Base-by-base conservation (phyloP, 1,284 basidiomycete species). In the Lignosus rhinocerotis region DNA sequence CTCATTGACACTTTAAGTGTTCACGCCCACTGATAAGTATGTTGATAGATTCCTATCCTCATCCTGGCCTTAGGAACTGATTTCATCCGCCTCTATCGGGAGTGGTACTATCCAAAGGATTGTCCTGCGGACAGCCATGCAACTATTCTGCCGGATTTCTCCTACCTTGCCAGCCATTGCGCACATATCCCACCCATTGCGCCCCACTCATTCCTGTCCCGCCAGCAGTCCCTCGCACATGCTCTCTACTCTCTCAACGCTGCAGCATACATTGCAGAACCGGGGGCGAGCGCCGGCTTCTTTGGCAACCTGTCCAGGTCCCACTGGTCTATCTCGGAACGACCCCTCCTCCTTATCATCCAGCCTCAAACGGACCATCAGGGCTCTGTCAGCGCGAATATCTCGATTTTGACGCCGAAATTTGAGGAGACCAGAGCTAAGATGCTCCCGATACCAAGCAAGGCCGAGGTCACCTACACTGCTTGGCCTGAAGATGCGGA, bases 351-450 rank as follows among this genome's bases (percentile, higher is more conserved):
- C 6, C 74, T 94, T 36, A 78, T 90, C 49, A 68, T 94, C 50
- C 78, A 80, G 8, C 81, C 88, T 3, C 60, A 67, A 11, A 55
- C 70, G 10, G 58, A 66, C 30, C 58, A 63, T 16, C 64, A 70
- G 17, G 72, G 66, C 34, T 66, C 70, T 3, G 65, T 82, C 11
- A 63, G 66, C 39, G 75, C 80, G 38, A 74, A 78, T 31, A 67
- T 93, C 38, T 79, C 80, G 0, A 70, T 94, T 41, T 74, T 95
- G 50, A 90, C 91, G 0, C 92, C 93, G 0, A 76, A 79, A 49
- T 95, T 95, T 61, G 93, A 95, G 72, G 79, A 81, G 11, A 81
- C 84, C 0, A 82, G 93, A 42, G 91, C 92, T 0, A 83, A 78
- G 65, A 66, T 79, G 34, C 76, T 92, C 9, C 69, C 76, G 2